Evolutionary conservation across 306 rosid genomes (phyloP), one percentile per base, ranked within the genome.

Genomic region (Cucurbita maxima): DNA sequence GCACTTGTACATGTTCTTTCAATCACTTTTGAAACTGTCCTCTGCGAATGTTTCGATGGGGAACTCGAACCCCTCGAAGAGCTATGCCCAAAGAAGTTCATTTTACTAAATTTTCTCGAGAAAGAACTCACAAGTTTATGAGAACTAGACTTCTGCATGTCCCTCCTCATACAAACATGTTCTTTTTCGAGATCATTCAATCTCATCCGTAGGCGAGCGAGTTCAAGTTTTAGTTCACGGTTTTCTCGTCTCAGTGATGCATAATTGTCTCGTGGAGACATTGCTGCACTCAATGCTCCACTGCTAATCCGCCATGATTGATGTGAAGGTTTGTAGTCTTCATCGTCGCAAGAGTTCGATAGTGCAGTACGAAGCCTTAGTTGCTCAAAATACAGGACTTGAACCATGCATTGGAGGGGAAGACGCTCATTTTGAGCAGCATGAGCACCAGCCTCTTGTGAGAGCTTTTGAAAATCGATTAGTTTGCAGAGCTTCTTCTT

Each of bases 341-440:
- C 99, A 0, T 88, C 99, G 0, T 85, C 96, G 30, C 74, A 80
- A n/a, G 99, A 84, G 55, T 86, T 71, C 41, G 88, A 83, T 76
- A 94, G 75, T 48, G 96, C 73, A 75, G 81, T 95, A 77, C 97
- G 83, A 9, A 95, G 99, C 80, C 92, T 87, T 76, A 91, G 64
- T 79, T 95, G 99, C 84, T 95, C 99, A 62, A 89, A 91, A 70
- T 95, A 95, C 37, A 95, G 86, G 72, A 95, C 99, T 83, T 95
- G 99, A 37, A 95, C 99, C 54, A 95, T 87, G 43, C 97, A 89
- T 78, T 91, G 99, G 52, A 95, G 90, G 36, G 99, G 97, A 44
- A 95, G 96, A 8, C 97, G 96, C 81, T 95, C 99, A 13, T 95
- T 95, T 79, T 95, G 97, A 20, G 99, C 97, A n/a, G 99, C 99